These are phyloP conservation scores for Talaromyces atroroseus DNA, from an alignment of 2,329 filamentous ascomycete species.

Conservation along the genomic window DNA sequence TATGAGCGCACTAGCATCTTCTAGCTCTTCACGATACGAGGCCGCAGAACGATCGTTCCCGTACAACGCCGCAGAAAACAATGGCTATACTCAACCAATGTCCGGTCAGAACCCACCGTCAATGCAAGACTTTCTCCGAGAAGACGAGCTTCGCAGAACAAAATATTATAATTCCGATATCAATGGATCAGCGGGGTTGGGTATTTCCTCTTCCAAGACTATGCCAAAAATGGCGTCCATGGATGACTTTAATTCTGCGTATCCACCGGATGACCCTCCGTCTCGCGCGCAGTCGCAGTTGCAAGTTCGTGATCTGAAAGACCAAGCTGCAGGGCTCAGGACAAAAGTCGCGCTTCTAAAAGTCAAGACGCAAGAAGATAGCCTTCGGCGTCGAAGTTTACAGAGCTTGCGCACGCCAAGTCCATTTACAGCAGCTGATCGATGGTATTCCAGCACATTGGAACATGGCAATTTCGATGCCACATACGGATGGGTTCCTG, in stretches of 20 bases:
- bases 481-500: conserved; percentile 31
- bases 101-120: conserved; percentile 39
- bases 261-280: conserved; percentile 41
- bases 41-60: conserved; percentile 30
- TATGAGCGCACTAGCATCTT: conserved; percentile 52
- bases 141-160: conserved; percentile 39
- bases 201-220: conserved; percentile 22
- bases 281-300: conserved; percentile 66
- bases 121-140: conserved; percentile 50
- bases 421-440: conserved; percentile 70
- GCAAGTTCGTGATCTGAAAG: conserved; percentile 67
- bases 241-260: conserved; percentile 32
- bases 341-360: conserved; percentile 77
- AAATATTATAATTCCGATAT: neutral
- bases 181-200: conserved; percentile 15
- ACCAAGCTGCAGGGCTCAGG: conserved; percentile 80
- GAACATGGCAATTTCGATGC: conserved; percentile 32
- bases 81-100: conserved; percentile 29
- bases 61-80: conserved; percentile 26
- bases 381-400: conserved; percentile 68
- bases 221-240: conserved; percentile 22
- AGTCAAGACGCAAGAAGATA: conserved; percentile 73
- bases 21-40: conserved; percentile 26
- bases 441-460: conserved; percentile 45
- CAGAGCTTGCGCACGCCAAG: conserved; percentile 70